Evolutionary conservation across 169 alveolate genomes (phyloP), one percentile per base, ranked within the genome.

Genomic region (Eimeria maxima): DNA sequence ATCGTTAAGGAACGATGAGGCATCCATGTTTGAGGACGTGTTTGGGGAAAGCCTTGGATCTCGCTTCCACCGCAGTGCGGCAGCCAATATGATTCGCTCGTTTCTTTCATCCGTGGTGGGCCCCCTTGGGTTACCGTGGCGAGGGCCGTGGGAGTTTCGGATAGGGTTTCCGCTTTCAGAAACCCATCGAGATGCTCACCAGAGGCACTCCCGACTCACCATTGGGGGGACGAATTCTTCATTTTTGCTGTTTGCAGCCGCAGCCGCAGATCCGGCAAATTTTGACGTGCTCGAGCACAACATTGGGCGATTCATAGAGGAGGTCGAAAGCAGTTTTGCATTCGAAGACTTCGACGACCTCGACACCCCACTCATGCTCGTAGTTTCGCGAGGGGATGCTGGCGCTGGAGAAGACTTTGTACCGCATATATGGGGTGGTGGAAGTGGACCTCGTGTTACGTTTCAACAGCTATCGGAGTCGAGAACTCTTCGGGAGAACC

Each of bases 351-450:
- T 50, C 11, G 91, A 86, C 76, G 93, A 29, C 29, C 78, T 55
- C 29, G 93, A 86, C 60, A 8, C 38, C 24, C 93, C 93, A 14
- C 50, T 86, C 50, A 47, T 86, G 44, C 63, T 86, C 65, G 47
- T 86, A 22, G 57, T 86, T 29, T 86, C 93, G 14, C 63, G 80
- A 57, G 93, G 93, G 71, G 65, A 60, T 7, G 93, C 53, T 42
- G 93, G 38, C 20, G 80, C 60, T 29, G 93, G 74, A 10, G 80
- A 86, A 13, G 93, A 57, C 14, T 45, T 60, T 10, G 55, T 55
- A 16, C 81, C 93, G 20, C 93, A 60, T 20, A 42, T 63, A 4
- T 63, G 60, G 80, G 80, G 65, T 20, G 80, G 60, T 45, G 24
- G 63, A 14, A 47, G 44, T 44, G 93, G 63, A 42, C 53, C 13